Conservation (phyloP, 2,329 filamentous ascomycete species). For the Penicillium digitatum region DNA sequence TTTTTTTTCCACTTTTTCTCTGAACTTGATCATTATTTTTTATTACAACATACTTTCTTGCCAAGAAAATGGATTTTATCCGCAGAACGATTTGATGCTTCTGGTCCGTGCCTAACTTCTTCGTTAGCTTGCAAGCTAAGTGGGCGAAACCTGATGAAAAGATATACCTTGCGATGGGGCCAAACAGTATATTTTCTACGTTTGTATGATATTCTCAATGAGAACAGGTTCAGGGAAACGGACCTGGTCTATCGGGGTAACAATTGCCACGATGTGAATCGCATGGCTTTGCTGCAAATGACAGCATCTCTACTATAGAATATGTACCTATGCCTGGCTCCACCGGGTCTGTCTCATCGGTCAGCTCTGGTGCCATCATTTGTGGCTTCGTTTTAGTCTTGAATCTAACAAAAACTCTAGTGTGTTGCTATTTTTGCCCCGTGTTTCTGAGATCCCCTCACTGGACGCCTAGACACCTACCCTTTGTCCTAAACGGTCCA, state of each 20-base stretch:
- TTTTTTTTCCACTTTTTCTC: not conserved
- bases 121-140: not conserved
- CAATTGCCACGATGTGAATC: conserved; percentile 12
- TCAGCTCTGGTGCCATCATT: conserved; percentile 7
- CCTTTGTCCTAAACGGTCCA: conserved; percentile 8
- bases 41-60: not conserved
- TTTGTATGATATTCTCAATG: not conserved
- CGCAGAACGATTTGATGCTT: conserved; percentile 4
- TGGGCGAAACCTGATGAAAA: not conserved
- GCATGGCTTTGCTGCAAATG: conserved; percentile 18
- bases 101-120: conserved; percentile 3
- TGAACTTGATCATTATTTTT: not conserved
- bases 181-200: not conserved
- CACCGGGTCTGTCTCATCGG: conserved; percentile 17
- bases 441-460: conserved; percentile 1
- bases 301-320: not conserved
- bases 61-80: conserved; percentile 7
- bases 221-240: not conserved
- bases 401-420: conserved; percentile 6
- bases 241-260: not conserved
- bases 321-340: conserved; percentile 1
- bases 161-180: not conserved
- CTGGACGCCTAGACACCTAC: not conserved
- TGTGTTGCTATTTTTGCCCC: conserved; percentile 19
- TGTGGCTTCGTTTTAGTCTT: conserved; percentile 6